phyloP scores from a whole-genome alignment of 1,139 yeast species.

The Saccharomyces hybrid region DNA sequence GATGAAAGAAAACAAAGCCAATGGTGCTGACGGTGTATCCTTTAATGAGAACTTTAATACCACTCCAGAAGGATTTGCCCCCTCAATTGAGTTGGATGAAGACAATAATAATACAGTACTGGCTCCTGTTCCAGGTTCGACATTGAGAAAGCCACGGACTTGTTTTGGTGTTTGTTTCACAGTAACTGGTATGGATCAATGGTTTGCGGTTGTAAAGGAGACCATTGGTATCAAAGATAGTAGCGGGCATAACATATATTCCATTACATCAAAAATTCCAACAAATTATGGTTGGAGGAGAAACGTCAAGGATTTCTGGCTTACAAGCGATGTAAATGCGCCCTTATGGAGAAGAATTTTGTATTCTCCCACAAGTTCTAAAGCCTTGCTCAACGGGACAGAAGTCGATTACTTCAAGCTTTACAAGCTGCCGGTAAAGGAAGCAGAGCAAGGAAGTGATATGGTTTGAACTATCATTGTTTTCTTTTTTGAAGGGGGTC shows the following conservation, averaged over 20 bases:
- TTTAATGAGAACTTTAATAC: conserved; percentile 26
- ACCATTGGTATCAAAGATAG: conserved; percentile 15
- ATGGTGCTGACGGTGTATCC: conserved; percentile 7
- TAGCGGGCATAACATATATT: neutral
- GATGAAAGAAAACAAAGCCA: conserved; percentile 20
- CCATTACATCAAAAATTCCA: conserved; percentile 30
- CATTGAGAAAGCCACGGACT: conserved; percentile 11
- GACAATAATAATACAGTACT: conserved; percentile 12
- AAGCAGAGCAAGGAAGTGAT: conserved; percentile 3
- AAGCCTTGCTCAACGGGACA: conserved; percentile 51
- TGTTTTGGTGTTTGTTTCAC: conserved; percentile 12
- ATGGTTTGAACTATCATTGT: conserved; percentile 3
- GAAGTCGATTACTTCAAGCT: conserved; percentile 57
- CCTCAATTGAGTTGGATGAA: conserved; percentile 20
- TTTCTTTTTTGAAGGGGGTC: neutral
- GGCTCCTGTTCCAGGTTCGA: conserved; percentile 8
- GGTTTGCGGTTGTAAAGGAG: conserved; percentile 27
- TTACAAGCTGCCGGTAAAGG: conserved; percentile 41
- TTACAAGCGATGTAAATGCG: conserved; percentile 40
- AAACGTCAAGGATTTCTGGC: conserved; percentile 62
- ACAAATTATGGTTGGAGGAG: conserved; percentile 52
- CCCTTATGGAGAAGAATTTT: conserved; percentile 42
- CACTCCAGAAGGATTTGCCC: conserved; percentile 34
- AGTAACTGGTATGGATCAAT: conserved; percentile 34
- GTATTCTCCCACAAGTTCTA: conserved; percentile 51